Conservation (phyloP, 1,284 basidiomycete genomes). For the Pseudomicrostroma phylloplanum region DNA sequence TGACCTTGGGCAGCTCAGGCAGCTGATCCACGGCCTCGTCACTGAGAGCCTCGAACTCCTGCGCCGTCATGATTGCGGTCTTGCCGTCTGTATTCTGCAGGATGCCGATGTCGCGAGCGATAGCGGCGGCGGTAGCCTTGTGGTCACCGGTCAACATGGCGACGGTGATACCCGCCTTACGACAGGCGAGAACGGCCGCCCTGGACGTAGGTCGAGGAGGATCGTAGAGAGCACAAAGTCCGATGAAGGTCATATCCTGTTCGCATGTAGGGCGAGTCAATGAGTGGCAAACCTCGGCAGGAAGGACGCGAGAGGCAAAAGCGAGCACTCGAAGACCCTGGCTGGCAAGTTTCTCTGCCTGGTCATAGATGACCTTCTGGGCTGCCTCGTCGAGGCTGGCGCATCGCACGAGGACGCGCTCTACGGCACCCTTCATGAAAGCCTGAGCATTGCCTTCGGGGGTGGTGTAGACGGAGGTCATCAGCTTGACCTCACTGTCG, state of each 20-base stretch:
- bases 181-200: conserved; percentile 61
- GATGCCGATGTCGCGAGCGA: conserved; percentile 56
- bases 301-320: conserved; percentile 39
- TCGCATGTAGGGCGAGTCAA: conserved; percentile 56
- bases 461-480: conserved; percentile 33
- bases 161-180: conserved; percentile 62
- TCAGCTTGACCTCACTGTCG: conserved; percentile 46
- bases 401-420: conserved; percentile 43
- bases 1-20: conserved; percentile 29
- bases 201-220: conserved; percentile 65
- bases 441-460: conserved; percentile 16
- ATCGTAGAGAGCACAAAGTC: conserved; percentile 63
- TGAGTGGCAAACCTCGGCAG: conserved; percentile 1
- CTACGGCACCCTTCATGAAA: conserved; percentile 50
- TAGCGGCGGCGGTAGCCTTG: conserved; percentile 51
- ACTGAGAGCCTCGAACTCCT: conserved; percentile 33
- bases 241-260: conserved; percentile 60
- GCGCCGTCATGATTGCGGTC: conserved; percentile 29
- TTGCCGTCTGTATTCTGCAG: conserved; percentile 7
- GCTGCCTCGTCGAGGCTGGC: conserved; percentile 4
- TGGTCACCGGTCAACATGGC: conserved; percentile 61
- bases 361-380: conserved; percentile 21
- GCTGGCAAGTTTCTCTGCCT: conserved; percentile 41
- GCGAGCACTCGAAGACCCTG: conserved; percentile 47
- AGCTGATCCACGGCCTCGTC: conserved; percentile 38